These are phyloP conservation scores for Fonsecaea pugnacius DNA, from an alignment of 2,329 filamentous ascomycete species.

Conservation along the genomic window DNA sequence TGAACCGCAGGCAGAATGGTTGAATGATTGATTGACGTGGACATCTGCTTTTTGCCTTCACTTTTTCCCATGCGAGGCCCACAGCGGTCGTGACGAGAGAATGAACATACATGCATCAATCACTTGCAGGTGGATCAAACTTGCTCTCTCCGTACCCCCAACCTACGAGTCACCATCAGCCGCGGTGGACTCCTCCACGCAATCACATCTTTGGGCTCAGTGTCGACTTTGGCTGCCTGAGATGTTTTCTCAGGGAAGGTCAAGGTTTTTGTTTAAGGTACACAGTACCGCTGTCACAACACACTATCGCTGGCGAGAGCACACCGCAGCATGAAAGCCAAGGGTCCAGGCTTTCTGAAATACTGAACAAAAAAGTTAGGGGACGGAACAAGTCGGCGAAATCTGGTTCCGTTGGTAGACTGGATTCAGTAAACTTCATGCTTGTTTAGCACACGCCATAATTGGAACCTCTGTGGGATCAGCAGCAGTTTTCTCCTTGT, in stretches of 20 bases:
- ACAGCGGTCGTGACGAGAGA: not conserved
- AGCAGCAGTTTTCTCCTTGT: not conserved
- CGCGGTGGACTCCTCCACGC: slow-evolving; percentile 1
- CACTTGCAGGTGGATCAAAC: slow-evolving; percentile 3
- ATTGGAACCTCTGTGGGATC: not conserved
- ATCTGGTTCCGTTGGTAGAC: not conserved
- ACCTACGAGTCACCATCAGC: not conserved
- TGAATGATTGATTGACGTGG: not conserved
- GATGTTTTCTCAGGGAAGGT: not conserved
- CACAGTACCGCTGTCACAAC: slow-evolving; percentile 1
- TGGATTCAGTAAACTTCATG: not conserved
- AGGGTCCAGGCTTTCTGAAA: slow-evolving; percentile 10
- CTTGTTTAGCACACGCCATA: not conserved
- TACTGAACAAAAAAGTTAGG: not conserved
- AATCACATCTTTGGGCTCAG: slow-evolving; percentile 4
- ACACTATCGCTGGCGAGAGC: not conserved
- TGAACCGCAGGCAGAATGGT: not conserved
- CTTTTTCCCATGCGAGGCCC: slow-evolving; percentile 1
- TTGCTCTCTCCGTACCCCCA: not conserved
- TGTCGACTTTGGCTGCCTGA: not conserved
- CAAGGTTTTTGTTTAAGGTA: not conserved
- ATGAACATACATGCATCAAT: not conserved
- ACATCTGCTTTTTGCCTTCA: not conserved
- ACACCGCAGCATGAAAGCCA: slow-evolving; percentile 3
- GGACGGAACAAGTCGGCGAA: slow-evolving; percentile 10